Conservation (phyloP, 805 yeast genomes). For the Suhomyces xylopsoci region DNA sequence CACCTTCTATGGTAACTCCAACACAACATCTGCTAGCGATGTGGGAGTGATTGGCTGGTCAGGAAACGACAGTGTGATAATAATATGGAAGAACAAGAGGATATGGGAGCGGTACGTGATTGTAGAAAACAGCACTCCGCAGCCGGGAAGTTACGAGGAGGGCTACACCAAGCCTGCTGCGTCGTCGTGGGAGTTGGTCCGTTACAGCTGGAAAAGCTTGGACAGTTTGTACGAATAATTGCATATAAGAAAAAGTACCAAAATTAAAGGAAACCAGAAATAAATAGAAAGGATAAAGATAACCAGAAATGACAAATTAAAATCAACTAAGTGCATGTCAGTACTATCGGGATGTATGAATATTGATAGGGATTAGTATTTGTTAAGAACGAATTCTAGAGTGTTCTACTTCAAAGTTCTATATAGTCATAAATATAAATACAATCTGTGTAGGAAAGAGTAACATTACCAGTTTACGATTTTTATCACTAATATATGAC, state of each 20-base stretch:
- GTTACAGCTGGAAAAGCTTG: conserved; percentile 71
- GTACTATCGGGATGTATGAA: too few relatives aligned
- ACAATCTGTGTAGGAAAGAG: too few relatives aligned
- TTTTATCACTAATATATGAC: too few relatives aligned
- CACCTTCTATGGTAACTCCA: background rate
- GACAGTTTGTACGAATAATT: conserved; percentile 30
- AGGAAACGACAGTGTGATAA: conserved; percentile 65
- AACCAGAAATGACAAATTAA: too few relatives aligned
- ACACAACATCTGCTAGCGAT: conserved; percentile 14
- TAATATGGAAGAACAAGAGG: conserved; percentile 70
- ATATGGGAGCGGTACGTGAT: conserved; percentile 87
- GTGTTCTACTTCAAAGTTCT: too few relatives aligned
- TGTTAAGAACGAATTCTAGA: too few relatives aligned
- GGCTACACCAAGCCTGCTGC: conserved; percentile 2
- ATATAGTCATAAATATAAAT: too few relatives aligned
- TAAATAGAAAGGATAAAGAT: too few relatives aligned
- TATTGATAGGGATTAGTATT: too few relatives aligned
- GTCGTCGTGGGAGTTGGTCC: conserved; percentile 52
- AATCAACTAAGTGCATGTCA: too few relatives aligned
- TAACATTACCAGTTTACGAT: too few relatives aligned
- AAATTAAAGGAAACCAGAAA: too few relatives aligned
- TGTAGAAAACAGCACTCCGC: conserved; percentile 38
- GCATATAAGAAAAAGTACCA: background rate
- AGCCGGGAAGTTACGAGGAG: conserved; percentile 3
- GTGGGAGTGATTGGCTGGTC: conserved; percentile 63